Base-by-base conservation (phyloP, 495 filamentous ascomycete species). In the Aspergillus heteromorphus region DNA sequence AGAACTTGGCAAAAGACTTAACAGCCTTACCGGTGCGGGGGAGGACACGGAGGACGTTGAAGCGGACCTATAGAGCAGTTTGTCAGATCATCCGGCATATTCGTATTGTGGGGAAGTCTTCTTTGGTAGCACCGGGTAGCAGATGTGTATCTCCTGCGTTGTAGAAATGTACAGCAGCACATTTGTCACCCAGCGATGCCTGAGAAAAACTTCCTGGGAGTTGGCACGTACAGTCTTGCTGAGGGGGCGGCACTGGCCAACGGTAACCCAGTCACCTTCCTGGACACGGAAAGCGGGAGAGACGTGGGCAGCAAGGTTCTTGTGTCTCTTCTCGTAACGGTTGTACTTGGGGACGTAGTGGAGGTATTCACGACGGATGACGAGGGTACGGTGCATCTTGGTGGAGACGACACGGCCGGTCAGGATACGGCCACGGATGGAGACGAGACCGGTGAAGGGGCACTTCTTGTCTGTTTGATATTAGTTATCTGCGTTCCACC, bases 331-430 rank as follows among this genome's bases (percentile, higher is more conserved):
- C 89, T 99, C 95, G 79, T 99, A 99, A 84, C 93, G 86, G 72
- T 88, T 80, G 84, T 97, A 97, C 79, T 97, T 97, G 72, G 92
- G 92, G 73, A 97, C 84, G 85, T 88, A 97, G 84, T 97, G 93
- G 62, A 98, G 92, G 82, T 97, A 99, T 83, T 99, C 95, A 76
- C 93, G 90, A 75, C 93, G 95, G 84, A 99, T 96, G 82, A 97
- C 85, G 71, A 97, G 82, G 66, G 93, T 98, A 73, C 92, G 87
- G 87, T 97, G 92, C 92, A 97, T 97, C 87, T 97, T 97, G 73
- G 95, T 99, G 60, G 91, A 96, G 72, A 97, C 88, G 66, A 99
- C 93, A 72, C 89, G 95, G 69, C 93, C 93, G 69, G 92, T 96
- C 61, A 99, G 82, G 87, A 99, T 97, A 92, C 93, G 92, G 73